phyloP scores from a whole-genome alignment of 148 eudicot genomes.

The Chenopodium formosanum region DNA sequence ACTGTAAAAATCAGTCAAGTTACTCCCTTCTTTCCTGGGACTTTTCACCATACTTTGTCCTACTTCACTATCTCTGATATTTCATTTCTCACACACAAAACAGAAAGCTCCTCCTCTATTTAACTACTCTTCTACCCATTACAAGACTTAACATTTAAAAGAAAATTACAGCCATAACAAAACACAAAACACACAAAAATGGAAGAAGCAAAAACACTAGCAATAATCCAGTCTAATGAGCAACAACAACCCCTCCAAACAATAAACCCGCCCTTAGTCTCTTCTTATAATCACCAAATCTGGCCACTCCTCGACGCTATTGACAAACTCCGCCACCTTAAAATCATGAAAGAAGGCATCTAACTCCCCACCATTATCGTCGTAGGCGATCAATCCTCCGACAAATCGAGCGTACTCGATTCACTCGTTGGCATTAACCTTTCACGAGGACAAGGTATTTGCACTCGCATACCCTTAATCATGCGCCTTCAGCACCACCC shows the following conservation, averaged over 20 bases:
- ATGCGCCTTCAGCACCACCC: constrained; percentile 30
- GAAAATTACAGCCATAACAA: no score
- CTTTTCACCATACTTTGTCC: no score
- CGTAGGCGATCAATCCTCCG: constrained; percentile 35
- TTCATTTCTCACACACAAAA: no score
- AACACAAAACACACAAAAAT: neutral
- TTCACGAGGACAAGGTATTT: constrained; percentile 31
- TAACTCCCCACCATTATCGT: constrained; percentile 33
- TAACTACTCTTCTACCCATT: no score
- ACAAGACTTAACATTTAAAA: no score
- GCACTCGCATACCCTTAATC: constrained; percentile 34
- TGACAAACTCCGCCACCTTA: constrained; percentile 31
- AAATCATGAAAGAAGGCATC: constrained; percentile 32
- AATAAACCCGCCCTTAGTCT: constrained; percentile 8
- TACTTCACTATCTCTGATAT: no score
- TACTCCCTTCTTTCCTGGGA: no score
- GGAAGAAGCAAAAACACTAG: neutral
- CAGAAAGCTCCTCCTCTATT: no score
- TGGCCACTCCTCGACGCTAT: constrained; percentile 32
- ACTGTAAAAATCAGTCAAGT: no score
- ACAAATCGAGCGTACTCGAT: constrained; percentile 35
- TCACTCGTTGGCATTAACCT: constrained; percentile 33
- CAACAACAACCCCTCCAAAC: neutral
- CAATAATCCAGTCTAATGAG: neutral
- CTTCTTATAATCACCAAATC: constrained; percentile 30